Evolutionary conservation across 495 filamentous ascomycete species (phyloP).

Genomic region (Achaetomiella virescens): DNA sequence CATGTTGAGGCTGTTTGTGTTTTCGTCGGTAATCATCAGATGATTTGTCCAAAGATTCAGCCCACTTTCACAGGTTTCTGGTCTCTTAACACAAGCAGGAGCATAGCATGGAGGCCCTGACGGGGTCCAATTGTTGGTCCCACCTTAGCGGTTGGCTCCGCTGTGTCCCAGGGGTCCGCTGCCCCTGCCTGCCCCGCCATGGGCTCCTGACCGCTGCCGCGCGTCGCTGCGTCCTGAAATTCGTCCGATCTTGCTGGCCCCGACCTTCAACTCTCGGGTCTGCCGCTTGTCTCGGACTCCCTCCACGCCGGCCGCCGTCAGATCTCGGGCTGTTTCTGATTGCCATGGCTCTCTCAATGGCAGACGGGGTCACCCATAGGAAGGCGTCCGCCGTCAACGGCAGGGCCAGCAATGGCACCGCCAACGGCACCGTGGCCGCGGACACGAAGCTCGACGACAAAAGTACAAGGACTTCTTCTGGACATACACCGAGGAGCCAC

Average conservation of each 20-base stretch:
- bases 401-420: conserved; percentile 9
- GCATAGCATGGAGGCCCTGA: neutral
- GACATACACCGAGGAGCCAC: conserved; percentile 98
- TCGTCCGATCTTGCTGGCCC: neutral
- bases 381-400: conserved; percentile 18
- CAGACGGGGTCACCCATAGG: neutral
- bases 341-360: conserved; percentile 17
- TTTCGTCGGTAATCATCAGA: neutral
- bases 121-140: neutral
- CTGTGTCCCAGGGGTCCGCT: conserved; percentile 2
- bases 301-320: neutral
- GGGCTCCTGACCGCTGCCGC: too few relatives aligned
- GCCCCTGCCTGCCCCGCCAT: neutral
- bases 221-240: neutral
- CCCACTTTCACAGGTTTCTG: conserved; percentile 14
- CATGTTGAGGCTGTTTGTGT: neutral
- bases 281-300: neutral
- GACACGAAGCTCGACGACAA: conserved; percentile 28
- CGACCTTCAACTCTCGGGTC: neutral
- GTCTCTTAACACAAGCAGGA: neutral
- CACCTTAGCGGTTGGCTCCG: neutral
- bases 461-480: conserved; percentile 60
- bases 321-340: neutral
- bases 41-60: conserved; percentile 9
- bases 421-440: conserved; percentile 6